Percentiles rank a stretch among this genome's conserved stretches.
Conservation (phyloP, 1,139 yeast species). For the Saccharomyces hybrid region DNA sequence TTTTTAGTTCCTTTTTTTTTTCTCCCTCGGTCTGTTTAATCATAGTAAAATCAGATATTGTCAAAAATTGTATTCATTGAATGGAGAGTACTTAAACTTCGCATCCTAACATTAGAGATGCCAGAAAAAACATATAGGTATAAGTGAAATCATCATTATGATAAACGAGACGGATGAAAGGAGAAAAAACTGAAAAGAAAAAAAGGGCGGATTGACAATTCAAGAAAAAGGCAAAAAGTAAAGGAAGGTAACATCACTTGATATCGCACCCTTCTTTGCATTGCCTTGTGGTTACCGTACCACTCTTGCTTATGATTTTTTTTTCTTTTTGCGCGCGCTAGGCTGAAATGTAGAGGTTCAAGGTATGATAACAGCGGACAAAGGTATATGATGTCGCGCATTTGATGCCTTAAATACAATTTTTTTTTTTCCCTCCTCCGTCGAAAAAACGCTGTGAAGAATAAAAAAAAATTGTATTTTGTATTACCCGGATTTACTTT, state of each 20-base stretch:
- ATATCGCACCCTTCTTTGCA: background rate
- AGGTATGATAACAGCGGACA: background rate
- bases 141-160: conserved; percentile 23
- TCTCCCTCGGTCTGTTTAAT: background rate
- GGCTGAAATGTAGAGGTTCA: too few species aligned
- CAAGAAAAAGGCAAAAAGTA: background rate
- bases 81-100: conserved; percentile 32
- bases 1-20: background rate
- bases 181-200: background rate
- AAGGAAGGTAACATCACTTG: background rate
- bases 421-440: background rate
- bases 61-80: conserved; percentile 30
- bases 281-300: background rate
- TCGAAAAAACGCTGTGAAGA: background rate
- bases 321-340: background rate
- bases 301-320: too few species aligned
- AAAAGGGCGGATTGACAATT: conserved; percentile 1
- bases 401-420: background rate
- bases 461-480: background rate
- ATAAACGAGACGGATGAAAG: background rate
- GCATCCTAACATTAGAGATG: conserved; percentile 33
- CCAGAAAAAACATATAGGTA: conserved; percentile 27
- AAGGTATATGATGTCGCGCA: background rate
- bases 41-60: conserved; percentile 5
- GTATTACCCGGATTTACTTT: background rate